phyloP scores from a whole-genome alignment of 495 filamentous ascomycete species.

The Endocarpon pusillum region DNA sequence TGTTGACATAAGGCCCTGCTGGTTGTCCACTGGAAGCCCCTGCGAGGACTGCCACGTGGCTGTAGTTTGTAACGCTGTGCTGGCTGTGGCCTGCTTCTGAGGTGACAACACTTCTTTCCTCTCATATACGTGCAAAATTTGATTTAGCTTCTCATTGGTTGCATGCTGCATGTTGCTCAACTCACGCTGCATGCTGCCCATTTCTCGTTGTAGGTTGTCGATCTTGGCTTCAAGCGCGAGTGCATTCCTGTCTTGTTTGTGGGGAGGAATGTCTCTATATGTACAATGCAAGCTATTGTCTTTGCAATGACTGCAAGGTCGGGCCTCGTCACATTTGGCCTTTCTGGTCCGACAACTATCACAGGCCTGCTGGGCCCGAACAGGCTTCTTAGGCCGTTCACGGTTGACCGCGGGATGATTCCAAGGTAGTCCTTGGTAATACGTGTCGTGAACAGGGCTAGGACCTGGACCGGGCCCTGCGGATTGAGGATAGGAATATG shows the following conservation, averaged over 20 bases:
- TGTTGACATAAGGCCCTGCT: not conserved
- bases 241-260: slow-evolving; percentile 27
- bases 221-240: slow-evolving; percentile 2
- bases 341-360: slow-evolving; percentile 44
- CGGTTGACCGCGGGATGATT: no score
- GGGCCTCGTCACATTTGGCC: slow-evolving; percentile 46
- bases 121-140: slow-evolving; percentile 17
- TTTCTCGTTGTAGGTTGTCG: slow-evolving; percentile 1
- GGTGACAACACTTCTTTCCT: slow-evolving; percentile 3
- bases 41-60: not conserved
- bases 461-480: no score
- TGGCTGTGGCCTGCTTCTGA: not conserved
- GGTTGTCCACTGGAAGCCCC: not conserved
- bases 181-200: slow-evolving; percentile 22
- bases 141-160: slow-evolving; percentile 21
- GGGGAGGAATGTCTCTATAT: slow-evolving; percentile 42
- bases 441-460: not conserved
- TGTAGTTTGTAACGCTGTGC: not conserved
- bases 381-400: not conserved
- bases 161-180: no score
- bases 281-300: slow-evolving; percentile 37
- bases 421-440: slow-evolving; percentile 1
- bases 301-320: slow-evolving; percentile 43
- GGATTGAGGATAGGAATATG: no score
- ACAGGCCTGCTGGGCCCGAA: slow-evolving; percentile 28